phyloP scores from a whole-genome alignment of 2,329 filamentous ascomycete species.

The Exophiala phaeomuriformis region DNA sequence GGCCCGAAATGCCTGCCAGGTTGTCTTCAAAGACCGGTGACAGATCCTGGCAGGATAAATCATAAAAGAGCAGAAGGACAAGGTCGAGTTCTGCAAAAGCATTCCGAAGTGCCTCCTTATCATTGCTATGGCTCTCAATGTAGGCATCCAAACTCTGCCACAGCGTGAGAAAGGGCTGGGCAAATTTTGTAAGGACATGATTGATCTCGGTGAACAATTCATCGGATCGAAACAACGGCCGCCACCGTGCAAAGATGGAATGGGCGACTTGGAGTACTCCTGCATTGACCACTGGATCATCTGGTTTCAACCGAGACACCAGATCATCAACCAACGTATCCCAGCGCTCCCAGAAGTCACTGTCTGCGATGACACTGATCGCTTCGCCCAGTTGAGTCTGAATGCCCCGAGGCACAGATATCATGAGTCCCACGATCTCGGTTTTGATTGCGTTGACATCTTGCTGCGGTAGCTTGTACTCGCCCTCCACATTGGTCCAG shows the following conservation, averaged over 20 bases:
- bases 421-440: slow-evolving; percentile 95
- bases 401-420: slow-evolving; percentile 75
- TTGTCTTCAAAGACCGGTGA: slow-evolving; percentile 92
- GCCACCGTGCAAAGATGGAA: slow-evolving; percentile 94
- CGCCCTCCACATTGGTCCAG: slow-evolving; percentile 93
- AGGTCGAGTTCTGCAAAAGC: slow-evolving; percentile 83
- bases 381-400: slow-evolving; percentile 93
- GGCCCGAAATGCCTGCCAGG: slow-evolving; percentile 63
- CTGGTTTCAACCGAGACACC: slow-evolving; percentile 73
- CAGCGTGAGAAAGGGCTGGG: slow-evolving; percentile 71
- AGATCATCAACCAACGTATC: slow-evolving; percentile 93
- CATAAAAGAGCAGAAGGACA: slow-evolving; percentile 85
- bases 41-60: slow-evolving; percentile 94
- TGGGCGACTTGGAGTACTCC: slow-evolving; percentile 95
- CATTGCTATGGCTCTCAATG: slow-evolving; percentile 66
- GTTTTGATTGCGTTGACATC: slow-evolving; percentile 89
- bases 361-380: slow-evolving; percentile 94
- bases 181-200: slow-evolving; percentile 83
- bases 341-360: slow-evolving; percentile 94
- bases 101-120: slow-evolving; percentile 65
- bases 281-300: slow-evolving; percentile 78
- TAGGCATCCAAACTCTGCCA: slow-evolving; percentile 46
- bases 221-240: slow-evolving; percentile 87
- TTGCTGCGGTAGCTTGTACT: slow-evolving; percentile 74
- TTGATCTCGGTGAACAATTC: slow-evolving; percentile 92